Percentiles rank a stretch among this genome's conserved stretches.
Evolutionary conservation across 306 rosid species (phyloP).

Genomic region (Malus asiatica): DNA sequence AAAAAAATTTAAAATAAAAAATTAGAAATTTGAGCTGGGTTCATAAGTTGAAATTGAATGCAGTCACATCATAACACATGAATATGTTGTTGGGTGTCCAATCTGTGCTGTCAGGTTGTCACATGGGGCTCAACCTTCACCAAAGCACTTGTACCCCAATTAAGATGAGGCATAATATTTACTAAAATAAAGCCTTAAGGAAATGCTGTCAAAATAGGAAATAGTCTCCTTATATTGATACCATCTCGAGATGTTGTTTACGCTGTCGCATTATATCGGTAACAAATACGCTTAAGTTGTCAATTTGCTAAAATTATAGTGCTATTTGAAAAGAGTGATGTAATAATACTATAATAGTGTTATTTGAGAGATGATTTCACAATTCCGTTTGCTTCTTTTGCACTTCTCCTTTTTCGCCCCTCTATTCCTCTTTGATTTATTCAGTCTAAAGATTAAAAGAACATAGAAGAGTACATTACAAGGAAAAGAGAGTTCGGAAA

Average conservation of each 20-base stretch:
- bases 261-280: too few relatives aligned
- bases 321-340: too few relatives aligned
- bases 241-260: background rate
- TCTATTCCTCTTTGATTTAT: too few relatives aligned
- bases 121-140: slow-evolving; percentile 13
- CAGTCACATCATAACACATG: slow-evolving; percentile 6
- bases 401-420: background rate
- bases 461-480: too few relatives aligned
- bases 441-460: too few relatives aligned
- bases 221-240: too few relatives aligned
- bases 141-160: background rate
- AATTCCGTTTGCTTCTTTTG: background rate
- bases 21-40: background rate
- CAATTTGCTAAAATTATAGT: too few relatives aligned
- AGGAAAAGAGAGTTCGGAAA: too few relatives aligned
- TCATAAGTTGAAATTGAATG: slow-evolving; percentile 1
- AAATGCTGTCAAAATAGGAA: too few relatives aligned
- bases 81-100: slow-evolving; percentile 4
- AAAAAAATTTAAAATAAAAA: background rate
- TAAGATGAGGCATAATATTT: background rate
- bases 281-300: too few relatives aligned
- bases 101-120: background rate
- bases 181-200: background rate
- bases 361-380: too few relatives aligned
- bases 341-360: too few relatives aligned